Percentiles rank a stretch among this genome's conserved stretches.
phyloP scores from a whole-genome alignment of 345 rosid genomes.

The Heritiera fomes region DNA sequence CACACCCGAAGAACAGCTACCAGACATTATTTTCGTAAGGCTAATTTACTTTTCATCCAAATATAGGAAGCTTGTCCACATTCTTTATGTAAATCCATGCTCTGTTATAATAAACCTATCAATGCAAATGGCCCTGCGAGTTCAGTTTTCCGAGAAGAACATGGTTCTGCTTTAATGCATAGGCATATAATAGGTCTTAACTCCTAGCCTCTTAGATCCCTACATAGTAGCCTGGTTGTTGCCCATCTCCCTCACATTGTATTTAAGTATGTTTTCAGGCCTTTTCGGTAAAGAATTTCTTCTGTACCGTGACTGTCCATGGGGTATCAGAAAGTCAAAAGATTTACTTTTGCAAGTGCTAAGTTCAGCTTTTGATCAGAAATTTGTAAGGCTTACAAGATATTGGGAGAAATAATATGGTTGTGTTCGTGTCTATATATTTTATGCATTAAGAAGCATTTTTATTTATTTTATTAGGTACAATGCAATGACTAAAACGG shows the following conservation, averaged over 20 bases:
- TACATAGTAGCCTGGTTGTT: not conserved
- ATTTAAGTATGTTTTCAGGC: not conserved
- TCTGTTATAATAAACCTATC: not conserved
- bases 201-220: not conserved
- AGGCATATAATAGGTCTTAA: not conserved
- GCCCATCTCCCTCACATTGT: not conserved
- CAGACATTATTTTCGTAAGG: not conserved
- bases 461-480: no score
- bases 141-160: no score
- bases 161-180: not conserved
- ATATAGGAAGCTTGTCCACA: not conserved
- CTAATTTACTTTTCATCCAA: not conserved
- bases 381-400: not conserved
- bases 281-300: not conserved
- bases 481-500: no score
- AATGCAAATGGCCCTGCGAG: not conserved
- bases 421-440: no score
- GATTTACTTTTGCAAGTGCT: not conserved
- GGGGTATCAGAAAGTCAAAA: not conserved
- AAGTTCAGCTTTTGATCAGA: not conserved
- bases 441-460: no score
- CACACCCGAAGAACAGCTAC: not conserved
- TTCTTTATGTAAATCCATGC: not conserved
- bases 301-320: not conserved
- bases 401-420: not conserved